phyloP scores from a whole-genome alignment of 108 stramenopile species.

The Skeletonema tropicum region DNA sequence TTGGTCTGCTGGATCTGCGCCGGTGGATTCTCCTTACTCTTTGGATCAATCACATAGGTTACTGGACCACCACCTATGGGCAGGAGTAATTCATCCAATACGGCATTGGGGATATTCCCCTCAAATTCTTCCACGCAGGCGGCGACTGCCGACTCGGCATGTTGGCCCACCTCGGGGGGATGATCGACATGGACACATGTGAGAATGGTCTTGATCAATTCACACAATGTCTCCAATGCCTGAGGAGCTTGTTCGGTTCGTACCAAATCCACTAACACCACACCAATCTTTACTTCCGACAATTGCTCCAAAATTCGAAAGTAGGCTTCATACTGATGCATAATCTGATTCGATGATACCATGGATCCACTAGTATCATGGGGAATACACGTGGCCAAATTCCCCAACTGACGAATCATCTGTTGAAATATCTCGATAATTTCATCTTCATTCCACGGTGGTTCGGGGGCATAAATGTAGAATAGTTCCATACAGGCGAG shows the following conservation, averaged over 20 bases:
- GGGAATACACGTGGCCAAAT: conserved; percentile 59
- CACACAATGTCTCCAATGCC: conserved; percentile 65
- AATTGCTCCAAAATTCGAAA: conserved; percentile 71
- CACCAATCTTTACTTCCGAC: conserved; percentile 81
- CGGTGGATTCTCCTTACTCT: conserved; percentile 35
- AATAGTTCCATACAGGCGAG: conserved; percentile 79
- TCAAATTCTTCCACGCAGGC: conserved; percentile 84
- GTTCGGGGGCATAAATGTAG: conserved; percentile 81
- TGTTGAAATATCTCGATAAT: conserved; percentile 70
- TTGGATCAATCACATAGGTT: conserved; percentile 59
- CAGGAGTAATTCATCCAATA: conserved; percentile 78
- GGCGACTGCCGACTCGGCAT: conserved; percentile 58
- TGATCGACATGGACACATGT: conserved; percentile 67
- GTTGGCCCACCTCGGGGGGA: conserved; percentile 60
- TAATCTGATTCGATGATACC: not conserved
- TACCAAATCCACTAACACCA: conserved; percentile 75
- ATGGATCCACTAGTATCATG: conserved; percentile 7
- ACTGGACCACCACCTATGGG: conserved; percentile 74
- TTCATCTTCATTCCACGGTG: conserved; percentile 74
- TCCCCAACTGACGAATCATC: conserved; percentile 74
- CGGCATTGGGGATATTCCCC: conserved; percentile 57
- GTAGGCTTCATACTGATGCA: conserved; percentile 58
- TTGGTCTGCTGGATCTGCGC: conserved; percentile 65
- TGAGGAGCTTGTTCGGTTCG: conserved; percentile 23
- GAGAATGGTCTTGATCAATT: conserved; percentile 67